phyloP scores from a whole-genome alignment of 495 filamentous ascomycete species.

The Neurospora sp. region DNA sequence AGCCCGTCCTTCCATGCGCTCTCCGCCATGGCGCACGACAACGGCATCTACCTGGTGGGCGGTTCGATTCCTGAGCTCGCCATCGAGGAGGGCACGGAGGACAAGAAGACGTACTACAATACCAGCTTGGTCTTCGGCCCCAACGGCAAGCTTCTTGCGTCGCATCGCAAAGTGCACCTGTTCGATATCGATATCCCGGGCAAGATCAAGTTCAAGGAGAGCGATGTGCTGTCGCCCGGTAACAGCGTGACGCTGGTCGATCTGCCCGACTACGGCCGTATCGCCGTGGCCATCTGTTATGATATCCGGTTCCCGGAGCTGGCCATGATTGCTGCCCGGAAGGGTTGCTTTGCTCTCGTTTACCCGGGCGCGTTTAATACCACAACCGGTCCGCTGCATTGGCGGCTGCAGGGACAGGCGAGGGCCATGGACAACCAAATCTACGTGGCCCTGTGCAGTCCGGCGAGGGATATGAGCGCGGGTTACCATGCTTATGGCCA shows the following conservation, averaged over 20 bases:
- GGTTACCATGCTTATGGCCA: conserved; percentile 89
- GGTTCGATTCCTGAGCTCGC: conserved; percentile 86
- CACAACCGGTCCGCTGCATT: conserved; percentile 87
- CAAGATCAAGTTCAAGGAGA: conserved; percentile 84
- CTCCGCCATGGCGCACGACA: conserved; percentile 63
- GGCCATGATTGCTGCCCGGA: conserved; percentile 76
- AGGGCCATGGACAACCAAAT: conserved; percentile 90
- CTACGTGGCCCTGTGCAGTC: conserved; percentile 88
- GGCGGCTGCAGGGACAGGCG: conserved; percentile 72
- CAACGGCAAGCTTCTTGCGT: conserved; percentile 63
- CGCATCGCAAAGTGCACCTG: conserved; percentile 91
- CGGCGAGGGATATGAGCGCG: conserved; percentile 68
- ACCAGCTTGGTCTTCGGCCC: conserved; percentile 79
- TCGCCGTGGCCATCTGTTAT: conserved; percentile 91
- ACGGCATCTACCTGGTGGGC: conserved; percentile 70
- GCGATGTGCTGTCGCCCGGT: conserved; percentile 76
- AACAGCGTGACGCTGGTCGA: conserved; percentile 73
- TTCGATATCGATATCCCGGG: conserved; percentile 99
- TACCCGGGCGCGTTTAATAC: conserved; percentile 96
- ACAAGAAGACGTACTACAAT: conserved; percentile 72
- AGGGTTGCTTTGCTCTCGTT: conserved; percentile 63
- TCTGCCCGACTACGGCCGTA: conserved; percentile 72
- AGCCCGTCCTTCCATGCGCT: conserved; percentile 81
- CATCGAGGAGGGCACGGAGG: conserved; percentile 8
- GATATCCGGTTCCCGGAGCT: conserved; percentile 95